Percentiles rank a stretch among this genome's conserved stretches.
Evolutionary conservation across 2,329 filamentous ascomycete species (phyloP).

Genomic region (Fusarium oligoseptatum): DNA sequence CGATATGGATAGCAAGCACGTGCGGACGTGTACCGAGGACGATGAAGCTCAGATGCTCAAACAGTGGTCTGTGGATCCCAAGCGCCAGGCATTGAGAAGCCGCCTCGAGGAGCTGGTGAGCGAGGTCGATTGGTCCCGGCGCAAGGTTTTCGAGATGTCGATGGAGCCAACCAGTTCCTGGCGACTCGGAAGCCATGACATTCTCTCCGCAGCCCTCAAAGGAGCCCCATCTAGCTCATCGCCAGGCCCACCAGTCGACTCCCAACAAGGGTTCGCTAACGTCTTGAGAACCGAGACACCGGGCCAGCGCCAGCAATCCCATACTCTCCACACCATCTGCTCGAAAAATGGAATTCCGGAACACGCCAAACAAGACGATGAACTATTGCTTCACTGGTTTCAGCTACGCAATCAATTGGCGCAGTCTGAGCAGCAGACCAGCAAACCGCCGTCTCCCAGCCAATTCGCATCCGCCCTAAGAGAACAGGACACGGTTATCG

Average conservation of each 20-base stretch:
- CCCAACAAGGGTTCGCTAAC: slow-evolving; percentile 17
- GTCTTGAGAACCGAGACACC: slow-evolving; percentile 14
- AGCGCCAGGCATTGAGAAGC: slow-evolving; percentile 38
- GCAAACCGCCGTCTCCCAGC: slow-evolving; percentile 5
- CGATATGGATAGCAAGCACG: slow-evolving; percentile 58
- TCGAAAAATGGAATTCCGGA: slow-evolving; percentile 39
- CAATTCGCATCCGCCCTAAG: slow-evolving; percentile 40
- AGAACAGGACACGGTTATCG: slow-evolving; percentile 43
- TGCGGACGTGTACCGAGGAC: slow-evolving; percentile 56
- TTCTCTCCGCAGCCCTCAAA: slow-evolving; percentile 57
- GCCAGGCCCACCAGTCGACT: slow-evolving; percentile 26
- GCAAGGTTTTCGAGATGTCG: slow-evolving; percentile 42
- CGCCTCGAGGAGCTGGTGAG: slow-evolving; percentile 50
- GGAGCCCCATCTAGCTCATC: slow-evolving; percentile 30
- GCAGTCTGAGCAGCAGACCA: slow-evolving; percentile 12
- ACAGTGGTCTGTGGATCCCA: slow-evolving; percentile 48
- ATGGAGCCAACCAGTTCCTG: slow-evolving; percentile 48
- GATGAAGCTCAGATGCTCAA: slow-evolving; percentile 52
- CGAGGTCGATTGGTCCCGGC: slow-evolving; percentile 45
- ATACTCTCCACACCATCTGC: slow-evolving; percentile 37
- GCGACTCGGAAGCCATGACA: slow-evolving; percentile 58
- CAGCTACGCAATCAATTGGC: slow-evolving; percentile 43
- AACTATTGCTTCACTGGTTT: slow-evolving; percentile 54
- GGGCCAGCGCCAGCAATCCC: slow-evolving; percentile 7
- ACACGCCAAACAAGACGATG: slow-evolving; percentile 42